A percentile compares a stretch with the other conserved stretches of the same genome.
Evolutionary conservation across 306 rosid species (phyloP).

Genomic region (Lathyrus aphaca): DNA sequence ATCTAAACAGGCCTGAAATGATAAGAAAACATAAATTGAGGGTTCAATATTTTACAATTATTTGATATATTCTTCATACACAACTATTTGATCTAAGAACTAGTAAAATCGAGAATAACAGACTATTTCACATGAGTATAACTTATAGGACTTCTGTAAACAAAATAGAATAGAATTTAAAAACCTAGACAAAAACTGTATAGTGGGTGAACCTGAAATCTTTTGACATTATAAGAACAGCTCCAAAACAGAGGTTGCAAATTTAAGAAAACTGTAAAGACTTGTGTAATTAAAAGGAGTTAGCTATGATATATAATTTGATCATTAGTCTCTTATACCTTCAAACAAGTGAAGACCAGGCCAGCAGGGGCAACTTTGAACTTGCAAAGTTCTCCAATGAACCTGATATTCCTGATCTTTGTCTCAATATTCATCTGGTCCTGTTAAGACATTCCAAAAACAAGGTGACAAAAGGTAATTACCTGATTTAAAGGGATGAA

Average conservation of each 20-base stretch:
- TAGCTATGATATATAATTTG: slow-evolving; percentile 17
- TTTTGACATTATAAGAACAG: background rate
- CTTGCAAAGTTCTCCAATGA: slow-evolving; percentile 99
- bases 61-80: too few relatives aligned
- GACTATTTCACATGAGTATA: slow-evolving; percentile 20
- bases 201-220: slow-evolving; percentile 28
- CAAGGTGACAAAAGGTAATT: slow-evolving; percentile 27
- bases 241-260: slow-evolving; percentile 26
- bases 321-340: slow-evolving; percentile 59
- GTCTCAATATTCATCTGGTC: slow-evolving; percentile 99
- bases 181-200: slow-evolving; percentile 14
- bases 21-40: slow-evolving; percentile 26
- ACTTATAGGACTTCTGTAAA: slow-evolving; percentile 6
- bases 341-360: slow-evolving; percentile 92
- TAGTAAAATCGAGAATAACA: slow-evolving; percentile 19
- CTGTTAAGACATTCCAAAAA: slow-evolving; percentile 56
- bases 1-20: slow-evolving; percentile 89
- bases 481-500: slow-evolving; percentile 30
- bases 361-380: slow-evolving; percentile 87
- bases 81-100: background rate
- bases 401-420: slow-evolving; percentile 94
- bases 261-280: slow-evolving; percentile 10
- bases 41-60: slow-evolving; percentile 10
- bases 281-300: background rate
- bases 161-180: background rate